These are phyloP conservation scores for Pythium vanterpoolii DNA, from an alignment of 352 stramenopile genomes.

Conservation along the genomic window DNA sequence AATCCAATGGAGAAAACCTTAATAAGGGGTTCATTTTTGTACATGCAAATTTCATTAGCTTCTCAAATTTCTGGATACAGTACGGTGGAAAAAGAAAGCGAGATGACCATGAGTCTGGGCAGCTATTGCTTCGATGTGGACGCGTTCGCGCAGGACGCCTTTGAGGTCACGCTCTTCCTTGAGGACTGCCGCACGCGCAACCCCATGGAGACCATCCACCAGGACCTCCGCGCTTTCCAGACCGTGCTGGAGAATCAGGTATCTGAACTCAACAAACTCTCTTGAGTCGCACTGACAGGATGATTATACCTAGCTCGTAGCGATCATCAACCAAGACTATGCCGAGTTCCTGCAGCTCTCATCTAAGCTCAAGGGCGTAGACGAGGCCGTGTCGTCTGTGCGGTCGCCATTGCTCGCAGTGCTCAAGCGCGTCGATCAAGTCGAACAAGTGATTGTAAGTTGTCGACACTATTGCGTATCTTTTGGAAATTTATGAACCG, in stretches of 20 bases:
- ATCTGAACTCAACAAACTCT: not conserved
- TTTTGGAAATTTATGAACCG: not conserved
- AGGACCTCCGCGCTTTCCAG: constrained; percentile 83
- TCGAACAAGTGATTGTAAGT: constrained; percentile 54
- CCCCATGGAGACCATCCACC: constrained; percentile 83
- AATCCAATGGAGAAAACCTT: not conserved
- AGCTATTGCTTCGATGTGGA: constrained; percentile 85
- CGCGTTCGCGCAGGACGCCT: constrained; percentile 70
- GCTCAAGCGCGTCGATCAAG: constrained; percentile 76
- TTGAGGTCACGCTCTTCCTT: constrained; percentile 65
- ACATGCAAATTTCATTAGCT: not conserved
- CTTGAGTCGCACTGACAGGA: not conserved
- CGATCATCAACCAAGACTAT: constrained; percentile 90
- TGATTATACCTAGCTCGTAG: constrained; percentile 44
- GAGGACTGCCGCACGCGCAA: constrained; percentile 70
- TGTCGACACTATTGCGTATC: not conserved
- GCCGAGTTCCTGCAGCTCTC: constrained; percentile 88
- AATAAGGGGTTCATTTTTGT: not conserved
- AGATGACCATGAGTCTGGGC: constrained; percentile 12
- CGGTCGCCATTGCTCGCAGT: constrained; percentile 65
- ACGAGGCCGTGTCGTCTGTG: constrained; percentile 81
- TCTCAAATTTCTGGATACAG: too few species aligned
- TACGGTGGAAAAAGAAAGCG: not conserved
- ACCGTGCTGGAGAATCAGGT: constrained; percentile 85
- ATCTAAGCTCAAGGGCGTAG: constrained; percentile 81